phyloP scores from a whole-genome alignment of 257 asterid species.

The Lithospermum erythrorhizon region DNA sequence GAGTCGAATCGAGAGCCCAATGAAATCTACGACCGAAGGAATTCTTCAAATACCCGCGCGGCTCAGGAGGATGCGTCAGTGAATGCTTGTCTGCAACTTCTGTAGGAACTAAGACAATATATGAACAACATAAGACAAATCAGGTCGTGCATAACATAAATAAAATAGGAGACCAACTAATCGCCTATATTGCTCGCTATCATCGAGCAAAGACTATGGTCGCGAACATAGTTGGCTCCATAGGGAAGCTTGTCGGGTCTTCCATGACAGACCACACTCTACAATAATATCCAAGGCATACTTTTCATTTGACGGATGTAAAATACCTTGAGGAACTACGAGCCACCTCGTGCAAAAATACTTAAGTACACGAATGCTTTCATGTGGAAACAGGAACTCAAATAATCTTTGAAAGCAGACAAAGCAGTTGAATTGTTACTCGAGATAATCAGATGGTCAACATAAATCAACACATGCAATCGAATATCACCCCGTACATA shows the following conservation, averaged over 20 bases:
- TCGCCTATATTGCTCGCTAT: not conserved
- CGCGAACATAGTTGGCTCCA: not conserved
- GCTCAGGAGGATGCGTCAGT: not conserved
- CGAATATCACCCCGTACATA: too few species aligned
- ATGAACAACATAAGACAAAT: not conserved
- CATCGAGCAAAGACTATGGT: not conserved
- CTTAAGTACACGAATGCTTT: too few species aligned
- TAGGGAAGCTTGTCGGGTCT: not conserved
- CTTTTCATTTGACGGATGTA: not conserved
- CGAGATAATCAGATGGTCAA: too few species aligned
- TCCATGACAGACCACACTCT: not conserved
- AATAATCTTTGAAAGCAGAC: too few species aligned
- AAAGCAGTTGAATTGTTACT: too few species aligned
- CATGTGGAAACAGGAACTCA: too few species aligned
- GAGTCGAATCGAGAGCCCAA: too few species aligned
- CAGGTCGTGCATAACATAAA: not conserved
- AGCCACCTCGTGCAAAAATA: too few species aligned
- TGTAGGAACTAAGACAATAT: not conserved
- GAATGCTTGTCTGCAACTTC: not conserved
- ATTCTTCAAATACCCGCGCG: not conserved
- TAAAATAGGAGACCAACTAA: not conserved
- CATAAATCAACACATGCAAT: too few species aligned
- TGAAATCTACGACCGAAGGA: not conserved
- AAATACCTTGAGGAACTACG: too few species aligned
- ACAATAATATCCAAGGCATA: too few species aligned